phyloP scores from a whole-genome alignment of 2,329 filamentous ascomycete genomes.

The Pseudogymnoascus sp. region DNA sequence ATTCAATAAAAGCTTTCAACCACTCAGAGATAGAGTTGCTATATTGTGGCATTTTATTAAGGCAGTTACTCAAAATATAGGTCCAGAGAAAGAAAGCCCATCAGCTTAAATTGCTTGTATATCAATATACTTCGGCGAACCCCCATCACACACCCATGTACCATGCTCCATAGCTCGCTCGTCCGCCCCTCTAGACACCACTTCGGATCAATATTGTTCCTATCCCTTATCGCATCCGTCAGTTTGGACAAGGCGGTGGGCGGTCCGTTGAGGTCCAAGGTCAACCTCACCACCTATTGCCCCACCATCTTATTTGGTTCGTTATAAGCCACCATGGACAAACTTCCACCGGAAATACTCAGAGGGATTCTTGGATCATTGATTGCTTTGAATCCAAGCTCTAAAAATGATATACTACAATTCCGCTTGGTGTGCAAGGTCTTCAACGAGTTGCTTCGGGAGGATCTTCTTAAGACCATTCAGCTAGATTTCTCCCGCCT shows the following conservation, averaged over 20 bases:
- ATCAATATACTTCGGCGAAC: background rate
- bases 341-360: slow-evolving; percentile 40
- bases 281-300: slow-evolving; percentile 3
- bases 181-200: background rate
- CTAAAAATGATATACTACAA: slow-evolving; percentile 37
- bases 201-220: background rate
- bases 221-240: slow-evolving; percentile 4
- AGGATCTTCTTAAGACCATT: slow-evolving; percentile 38
- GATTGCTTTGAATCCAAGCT: slow-evolving; percentile 29
- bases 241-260: background rate
- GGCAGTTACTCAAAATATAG: background rate
- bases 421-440: slow-evolving; percentile 41
- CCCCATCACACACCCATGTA: no score
- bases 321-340: slow-evolving; percentile 31
- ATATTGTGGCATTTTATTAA: background rate
- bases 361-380: slow-evolving; percentile 37
- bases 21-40: background rate
- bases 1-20: background rate
- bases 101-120: background rate
- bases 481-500: slow-evolving; percentile 43
- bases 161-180: background rate
- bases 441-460: slow-evolving; percentile 40
- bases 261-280: background rate
- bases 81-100: background rate
- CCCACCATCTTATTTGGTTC: background rate